Percentiles rank a stretch among this genome's conserved stretches.
These are phyloP conservation scores for Russula emetica DNA, from an alignment of 768 basidiomycete species.

Conservation along the genomic window DNA sequence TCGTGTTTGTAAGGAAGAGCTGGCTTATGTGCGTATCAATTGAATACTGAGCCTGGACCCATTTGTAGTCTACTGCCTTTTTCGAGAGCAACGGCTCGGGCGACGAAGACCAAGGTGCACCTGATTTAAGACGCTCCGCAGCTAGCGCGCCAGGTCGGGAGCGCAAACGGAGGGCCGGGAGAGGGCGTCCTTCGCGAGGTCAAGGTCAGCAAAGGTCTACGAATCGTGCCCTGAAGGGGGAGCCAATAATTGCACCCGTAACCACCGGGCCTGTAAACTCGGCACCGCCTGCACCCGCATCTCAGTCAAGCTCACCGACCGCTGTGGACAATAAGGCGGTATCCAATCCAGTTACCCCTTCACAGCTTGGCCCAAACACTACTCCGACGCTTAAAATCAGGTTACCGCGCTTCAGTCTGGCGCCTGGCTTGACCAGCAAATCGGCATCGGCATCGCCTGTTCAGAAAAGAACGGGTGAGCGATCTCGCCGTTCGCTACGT, in stretches of 20 bases:
- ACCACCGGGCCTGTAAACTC: not conserved
- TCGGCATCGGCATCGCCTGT: conserved; percentile 17
- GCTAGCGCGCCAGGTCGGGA: conserved; percentile 10
- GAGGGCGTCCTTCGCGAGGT: conserved; percentile 13
- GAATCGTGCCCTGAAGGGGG: conserved; percentile 9
- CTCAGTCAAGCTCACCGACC: conserved; percentile 5
- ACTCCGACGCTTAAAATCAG: conserved; percentile 24
- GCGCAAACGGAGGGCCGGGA: conserved; percentile 18
- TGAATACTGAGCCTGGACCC: not conserved
- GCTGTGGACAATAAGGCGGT: conserved; percentile 2
- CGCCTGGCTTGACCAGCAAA: conserved; percentile 9
- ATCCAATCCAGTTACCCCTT: conserved; percentile 12
- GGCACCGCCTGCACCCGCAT: not conserved
- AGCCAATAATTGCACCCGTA: not conserved
- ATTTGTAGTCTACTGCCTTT: conserved; percentile 8
- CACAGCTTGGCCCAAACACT: not conserved
- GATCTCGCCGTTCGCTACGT: conserved; percentile 24
- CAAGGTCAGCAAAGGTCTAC: conserved; percentile 15
- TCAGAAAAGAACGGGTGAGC: conserved; percentile 11
- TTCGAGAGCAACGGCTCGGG: conserved; percentile 24
- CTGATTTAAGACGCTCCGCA: not conserved
- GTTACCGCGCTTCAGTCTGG: conserved; percentile 22
- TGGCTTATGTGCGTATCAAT: not conserved
- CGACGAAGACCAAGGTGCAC: conserved; percentile 16
- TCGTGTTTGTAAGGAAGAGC: conserved; percentile 22